These are phyloP conservation scores for Kuraishia hungarica DNA, from an alignment of 805 yeast species.

Conservation along the genomic window DNA sequence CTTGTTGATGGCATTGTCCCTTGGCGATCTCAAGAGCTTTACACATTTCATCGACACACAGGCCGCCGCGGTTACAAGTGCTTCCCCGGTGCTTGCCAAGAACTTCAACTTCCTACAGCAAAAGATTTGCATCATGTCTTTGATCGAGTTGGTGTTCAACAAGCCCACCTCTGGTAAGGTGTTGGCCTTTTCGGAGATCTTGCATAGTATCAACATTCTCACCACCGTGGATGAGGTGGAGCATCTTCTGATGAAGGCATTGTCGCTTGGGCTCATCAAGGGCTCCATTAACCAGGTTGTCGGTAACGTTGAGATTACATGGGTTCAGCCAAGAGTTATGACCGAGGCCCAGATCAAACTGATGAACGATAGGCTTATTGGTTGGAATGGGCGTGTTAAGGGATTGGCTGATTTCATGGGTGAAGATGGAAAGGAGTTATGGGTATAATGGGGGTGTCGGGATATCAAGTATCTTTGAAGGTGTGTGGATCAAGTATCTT, in stretches of 20 bases:
- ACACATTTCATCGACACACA: conserved; percentile 27
- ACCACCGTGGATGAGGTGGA: conserved; percentile 68
- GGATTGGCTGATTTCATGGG: conserved; percentile 55
- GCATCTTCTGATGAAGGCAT: conserved; percentile 83
- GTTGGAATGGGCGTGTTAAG: conserved; percentile 74
- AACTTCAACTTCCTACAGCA: conserved; percentile 69
- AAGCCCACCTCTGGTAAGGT: conserved; percentile 69
- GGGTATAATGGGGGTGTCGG: conserved; percentile 34
- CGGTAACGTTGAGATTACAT: conserved; percentile 68
- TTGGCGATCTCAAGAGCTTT: conserved; percentile 68
- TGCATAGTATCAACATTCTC: conserved; percentile 56
- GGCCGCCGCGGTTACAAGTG: conserved; percentile 8
- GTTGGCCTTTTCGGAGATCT: conserved; percentile 65
- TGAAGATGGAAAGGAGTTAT: conserved; percentile 51
- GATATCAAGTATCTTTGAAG: no score
- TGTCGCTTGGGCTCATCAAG: conserved; percentile 71
- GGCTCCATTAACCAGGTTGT: conserved; percentile 90
- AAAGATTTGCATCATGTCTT: conserved; percentile 86
- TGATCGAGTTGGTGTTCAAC: conserved; percentile 77
- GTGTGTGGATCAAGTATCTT: no score
- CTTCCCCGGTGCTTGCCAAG: conserved; percentile 45
- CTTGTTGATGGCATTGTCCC: conserved; percentile 60
- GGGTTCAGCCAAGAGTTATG: conserved; percentile 96
- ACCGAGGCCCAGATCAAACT: conserved; percentile 68
- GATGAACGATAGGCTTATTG: conserved; percentile 64